Percentiles rank a stretch among this genome's conserved stretches.
These are phyloP conservation scores for Leptographium flavum DNA, from an alignment of 2,329 filamentous ascomycete species.

Conservation along the genomic window DNA sequence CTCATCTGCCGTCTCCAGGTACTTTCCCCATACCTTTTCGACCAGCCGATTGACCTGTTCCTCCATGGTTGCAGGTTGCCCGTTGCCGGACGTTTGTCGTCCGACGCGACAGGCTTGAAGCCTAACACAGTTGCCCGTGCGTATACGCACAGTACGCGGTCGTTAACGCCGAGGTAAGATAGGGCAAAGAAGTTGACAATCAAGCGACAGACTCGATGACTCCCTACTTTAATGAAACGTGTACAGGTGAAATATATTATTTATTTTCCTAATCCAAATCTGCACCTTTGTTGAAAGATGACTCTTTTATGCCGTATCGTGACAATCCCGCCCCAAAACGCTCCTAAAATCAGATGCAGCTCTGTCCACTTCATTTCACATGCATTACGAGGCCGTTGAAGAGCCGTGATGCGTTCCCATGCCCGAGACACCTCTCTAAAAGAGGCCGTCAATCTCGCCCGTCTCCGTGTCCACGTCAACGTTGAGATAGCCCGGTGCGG, in stretches of 20 bases:
- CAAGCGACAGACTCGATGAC: background rate
- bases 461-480: constrained; percentile 74
- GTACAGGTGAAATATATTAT: too few relatives aligned
- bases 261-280: background rate
- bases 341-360: background rate
- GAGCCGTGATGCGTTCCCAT: constrained; percentile 4
- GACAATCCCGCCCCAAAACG: background rate
- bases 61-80: constrained; percentile 42
- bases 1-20: constrained; percentile 32
- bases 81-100: background rate
- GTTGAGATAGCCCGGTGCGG: constrained; percentile 88
- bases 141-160: background rate
- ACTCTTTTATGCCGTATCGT: background rate
- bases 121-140: too few relatives aligned
- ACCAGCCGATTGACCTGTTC: constrained; percentile 58
- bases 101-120: background rate
- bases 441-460: constrained; percentile 79
- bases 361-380: background rate
- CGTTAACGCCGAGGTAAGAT: background rate
- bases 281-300: constrained; percentile 13
- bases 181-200: too few relatives aligned
- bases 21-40: constrained; percentile 56
- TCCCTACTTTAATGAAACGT: too few relatives aligned
- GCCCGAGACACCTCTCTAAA: constrained; percentile 37
- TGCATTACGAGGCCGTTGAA: constrained; percentile 11